A percentile compares a stretch with the other conserved stretches of the same genome.
phyloP scores from a whole-genome alignment of 345 rosid genomes.

The Hibiscus mutabilis region DNA sequence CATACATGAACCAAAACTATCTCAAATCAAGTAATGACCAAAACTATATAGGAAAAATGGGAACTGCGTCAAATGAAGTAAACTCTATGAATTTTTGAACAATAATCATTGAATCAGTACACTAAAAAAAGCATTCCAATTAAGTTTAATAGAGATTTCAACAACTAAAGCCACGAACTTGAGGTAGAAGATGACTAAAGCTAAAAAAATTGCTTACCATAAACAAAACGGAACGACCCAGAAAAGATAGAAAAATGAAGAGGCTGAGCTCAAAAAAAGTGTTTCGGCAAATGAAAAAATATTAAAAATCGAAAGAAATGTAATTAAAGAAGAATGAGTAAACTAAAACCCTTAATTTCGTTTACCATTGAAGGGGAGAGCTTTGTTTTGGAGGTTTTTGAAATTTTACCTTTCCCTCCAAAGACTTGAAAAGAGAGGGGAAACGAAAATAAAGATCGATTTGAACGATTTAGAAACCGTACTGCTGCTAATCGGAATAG shows the following conservation, averaged over 20 bases:
- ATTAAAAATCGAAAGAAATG: neutral
- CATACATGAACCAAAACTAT: neutral
- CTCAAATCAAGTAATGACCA: neutral
- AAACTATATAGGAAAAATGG: neutral
- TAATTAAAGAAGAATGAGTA: neutral
- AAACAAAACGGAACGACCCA: neutral
- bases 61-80: neutral
- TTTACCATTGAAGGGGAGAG: neutral
- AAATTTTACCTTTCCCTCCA: slow-evolving; percentile 15
- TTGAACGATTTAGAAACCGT: too few relatives aligned
- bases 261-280: neutral
- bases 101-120: neutral
- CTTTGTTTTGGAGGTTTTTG: neutral
- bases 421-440: slow-evolving; percentile 13
- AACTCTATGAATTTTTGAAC: neutral
- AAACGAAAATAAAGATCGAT: slow-evolving; percentile 5
- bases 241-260: neutral
- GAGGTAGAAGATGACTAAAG: neutral
- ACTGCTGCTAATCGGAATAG: too few relatives aligned
- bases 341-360: neutral
- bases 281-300: too few relatives aligned
- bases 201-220: neutral
- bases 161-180: neutral
- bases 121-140: neutral
- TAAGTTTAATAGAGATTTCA: neutral